phyloP scores from a whole-genome alignment of 164 flowering plant genomes.

The Dillenia suffruticosa region DNA sequence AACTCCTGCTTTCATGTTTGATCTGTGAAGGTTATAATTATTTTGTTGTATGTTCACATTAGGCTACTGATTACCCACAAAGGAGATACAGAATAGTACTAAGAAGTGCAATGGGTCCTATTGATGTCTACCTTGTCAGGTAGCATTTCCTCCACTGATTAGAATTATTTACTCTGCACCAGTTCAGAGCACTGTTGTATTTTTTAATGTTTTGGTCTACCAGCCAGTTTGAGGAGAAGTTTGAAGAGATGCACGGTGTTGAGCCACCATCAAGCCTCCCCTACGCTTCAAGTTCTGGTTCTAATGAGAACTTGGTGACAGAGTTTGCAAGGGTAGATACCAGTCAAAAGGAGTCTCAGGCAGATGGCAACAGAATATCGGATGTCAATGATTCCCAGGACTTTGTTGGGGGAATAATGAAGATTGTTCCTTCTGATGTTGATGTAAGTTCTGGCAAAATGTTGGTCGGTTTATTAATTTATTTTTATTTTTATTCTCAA shows the following conservation, averaged over 20 bases:
- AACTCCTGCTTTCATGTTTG: not conserved
- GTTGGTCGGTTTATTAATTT: no score
- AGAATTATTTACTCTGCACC: not conserved
- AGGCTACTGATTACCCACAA: constrained; percentile 77
- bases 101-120: constrained; percentile 81
- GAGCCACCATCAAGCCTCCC: constrained; percentile 35
- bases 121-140: constrained; percentile 90
- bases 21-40: constrained; percentile 2
- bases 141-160: constrained; percentile 12
- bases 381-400: constrained; percentile 39
- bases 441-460: constrained; percentile 45
- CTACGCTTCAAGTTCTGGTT: constrained; percentile 33
- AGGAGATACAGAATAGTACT: constrained; percentile 79
- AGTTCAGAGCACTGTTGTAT: not conserved
- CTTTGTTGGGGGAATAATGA: constrained; percentile 57
- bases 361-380: constrained; percentile 21
- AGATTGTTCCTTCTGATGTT: constrained; percentile 67
- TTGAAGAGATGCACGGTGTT: constrained; percentile 52
- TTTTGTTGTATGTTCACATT: not conserved
- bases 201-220: not conserved
- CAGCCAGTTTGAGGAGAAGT: constrained; percentile 84
- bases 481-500: no score
- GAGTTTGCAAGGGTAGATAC: constrained; percentile 12
- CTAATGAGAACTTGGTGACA: constrained; percentile 25
- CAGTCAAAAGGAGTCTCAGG: constrained; percentile 19